Percentiles rank a stretch among this genome's conserved stretches.
phyloP scores from a whole-genome alignment of 805 yeast genomes.

The Wickerhamomyces rabaulensis region DNA sequence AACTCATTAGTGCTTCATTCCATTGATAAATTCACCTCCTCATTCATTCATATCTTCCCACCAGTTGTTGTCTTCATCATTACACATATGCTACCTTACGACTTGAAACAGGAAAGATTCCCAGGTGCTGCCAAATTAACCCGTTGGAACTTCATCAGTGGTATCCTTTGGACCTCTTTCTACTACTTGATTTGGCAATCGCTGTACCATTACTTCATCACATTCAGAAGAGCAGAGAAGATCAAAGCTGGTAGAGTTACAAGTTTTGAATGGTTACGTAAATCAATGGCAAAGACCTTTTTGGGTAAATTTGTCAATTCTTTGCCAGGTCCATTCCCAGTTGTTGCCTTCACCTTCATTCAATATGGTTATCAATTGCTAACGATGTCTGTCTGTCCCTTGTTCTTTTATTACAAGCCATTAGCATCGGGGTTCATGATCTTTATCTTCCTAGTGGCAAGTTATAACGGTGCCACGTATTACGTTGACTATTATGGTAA shows the following conservation, averaged over 20 bases:
- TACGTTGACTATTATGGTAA: conserved; percentile 90
- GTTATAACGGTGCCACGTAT: conserved; percentile 92
- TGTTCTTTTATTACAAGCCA: conserved; percentile 71
- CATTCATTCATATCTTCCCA: conserved; percentile 88
- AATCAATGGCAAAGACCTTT: conserved; percentile 55
- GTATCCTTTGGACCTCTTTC: conserved; percentile 72
- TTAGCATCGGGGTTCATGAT: conserved; percentile 66
- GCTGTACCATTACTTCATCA: conserved; percentile 85
- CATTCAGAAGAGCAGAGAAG: conserved; percentile 70
- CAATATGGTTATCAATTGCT: conserved; percentile 83
- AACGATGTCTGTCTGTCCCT: conserved; percentile 85
- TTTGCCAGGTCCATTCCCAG: conserved; percentile 82
- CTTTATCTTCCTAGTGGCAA: conserved; percentile 71
- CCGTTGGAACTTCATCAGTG: conserved; percentile 68
- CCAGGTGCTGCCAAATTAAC: conserved; percentile 72
- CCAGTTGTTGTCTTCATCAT: conserved; percentile 83
- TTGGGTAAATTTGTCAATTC: conserved; percentile 76
- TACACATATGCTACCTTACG: conserved; percentile 61
- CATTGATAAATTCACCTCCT: conserved; percentile 85
- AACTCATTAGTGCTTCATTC: conserved; percentile 89
- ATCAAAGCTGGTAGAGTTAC: conserved; percentile 84
- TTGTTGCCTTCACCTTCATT: conserved; percentile 75
- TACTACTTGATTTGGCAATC: conserved; percentile 89
- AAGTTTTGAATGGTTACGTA: conserved; percentile 78
- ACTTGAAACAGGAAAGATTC: conserved; percentile 49